Percentiles rank a stretch among this genome's conserved stretches.
These are phyloP conservation scores for Stevia rebaudiana DNA, from an alignment of 140 eudicot genomes.

Conservation along the genomic window DNA sequence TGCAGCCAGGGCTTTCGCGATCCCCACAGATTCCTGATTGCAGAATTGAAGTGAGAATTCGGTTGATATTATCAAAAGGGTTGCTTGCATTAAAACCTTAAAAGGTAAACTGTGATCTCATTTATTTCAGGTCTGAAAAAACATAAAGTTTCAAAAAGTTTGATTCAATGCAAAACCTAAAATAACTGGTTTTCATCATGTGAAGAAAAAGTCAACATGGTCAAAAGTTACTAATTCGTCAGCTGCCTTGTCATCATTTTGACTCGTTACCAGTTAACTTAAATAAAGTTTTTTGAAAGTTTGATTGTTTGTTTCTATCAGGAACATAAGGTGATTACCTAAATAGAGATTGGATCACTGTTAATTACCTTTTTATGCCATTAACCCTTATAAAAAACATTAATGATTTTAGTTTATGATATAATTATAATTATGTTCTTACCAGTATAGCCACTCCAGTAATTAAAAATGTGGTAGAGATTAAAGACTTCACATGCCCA, in stretches of 20 bases:
- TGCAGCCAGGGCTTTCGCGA: slow-evolving; percentile 97
- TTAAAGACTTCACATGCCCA: slow-evolving; percentile 55
- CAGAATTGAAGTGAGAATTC: neutral
- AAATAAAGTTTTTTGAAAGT: neutral
- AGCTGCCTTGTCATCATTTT: neutral
- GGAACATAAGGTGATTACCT: neutral
- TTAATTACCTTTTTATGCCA: neutral
- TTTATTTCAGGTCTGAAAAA: slow-evolving; percentile 1
- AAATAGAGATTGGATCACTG: neutral
- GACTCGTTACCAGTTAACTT: neutral
- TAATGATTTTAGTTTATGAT: neutral
- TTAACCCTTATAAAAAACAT: neutral
- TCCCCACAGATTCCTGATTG: slow-evolving; percentile 93
- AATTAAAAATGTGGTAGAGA: slow-evolving; percentile 77
- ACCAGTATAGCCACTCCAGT: slow-evolving; percentile 99
- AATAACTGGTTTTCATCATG: neutral
- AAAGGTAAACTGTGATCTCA: neutral
- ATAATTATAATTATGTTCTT: slow-evolving; percentile 16
- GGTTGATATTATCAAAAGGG: neutral
- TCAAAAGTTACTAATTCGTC: neutral
- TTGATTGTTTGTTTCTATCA: neutral
- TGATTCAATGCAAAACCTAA: neutral
- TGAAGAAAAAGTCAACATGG: neutral
- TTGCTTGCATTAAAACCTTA: neutral
- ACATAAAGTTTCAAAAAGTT: neutral